phyloP scores from a whole-genome alignment of 2,329 filamentous ascomycete species.

The Ceratocystiopsis minuta region DNA sequence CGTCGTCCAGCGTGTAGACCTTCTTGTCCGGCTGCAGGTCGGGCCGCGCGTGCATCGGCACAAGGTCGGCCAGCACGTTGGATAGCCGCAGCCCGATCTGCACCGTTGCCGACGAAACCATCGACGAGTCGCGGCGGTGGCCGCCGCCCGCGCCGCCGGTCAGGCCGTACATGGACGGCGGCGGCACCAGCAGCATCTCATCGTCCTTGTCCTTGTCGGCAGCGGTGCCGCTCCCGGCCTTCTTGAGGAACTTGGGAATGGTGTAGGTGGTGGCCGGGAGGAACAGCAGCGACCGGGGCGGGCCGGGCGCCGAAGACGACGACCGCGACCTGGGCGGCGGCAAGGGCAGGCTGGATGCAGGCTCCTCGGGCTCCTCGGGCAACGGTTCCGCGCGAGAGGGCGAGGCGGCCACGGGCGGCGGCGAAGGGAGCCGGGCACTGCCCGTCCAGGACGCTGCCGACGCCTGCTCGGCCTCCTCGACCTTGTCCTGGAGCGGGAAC shows the following conservation, averaged over 20 bases:
- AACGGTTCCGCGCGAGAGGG: background rate
- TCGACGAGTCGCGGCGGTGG: constrained; percentile 40
- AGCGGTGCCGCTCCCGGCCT: too few species aligned
- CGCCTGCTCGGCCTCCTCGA: constrained; percentile 17
- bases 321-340: background rate
- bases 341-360: constrained; percentile 5
- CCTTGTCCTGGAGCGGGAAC: constrained; percentile 6
- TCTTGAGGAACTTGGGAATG: constrained; percentile 7
- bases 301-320: background rate
- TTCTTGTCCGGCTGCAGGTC: constrained; percentile 17
- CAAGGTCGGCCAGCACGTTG: constrained; percentile 30
- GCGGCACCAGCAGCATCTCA: constrained; percentile 19
- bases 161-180: constrained; percentile 24
- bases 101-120: constrained; percentile 48
- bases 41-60: constrained; percentile 17
- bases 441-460: constrained; percentile 1
- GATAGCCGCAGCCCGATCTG: constrained; percentile 55
- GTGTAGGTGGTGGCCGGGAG: constrained; percentile 32
- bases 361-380: constrained; percentile 12
- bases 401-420: background rate
- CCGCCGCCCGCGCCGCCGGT: constrained; percentile 16
- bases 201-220: too few species aligned
- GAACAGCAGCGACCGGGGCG: constrained; percentile 16
- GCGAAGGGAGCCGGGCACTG: constrained; percentile 8
- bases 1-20: constrained; percentile 14